phyloP scores from a whole-genome alignment of 495 filamentous ascomycete species.

The Aspergillus biplanus region DNA sequence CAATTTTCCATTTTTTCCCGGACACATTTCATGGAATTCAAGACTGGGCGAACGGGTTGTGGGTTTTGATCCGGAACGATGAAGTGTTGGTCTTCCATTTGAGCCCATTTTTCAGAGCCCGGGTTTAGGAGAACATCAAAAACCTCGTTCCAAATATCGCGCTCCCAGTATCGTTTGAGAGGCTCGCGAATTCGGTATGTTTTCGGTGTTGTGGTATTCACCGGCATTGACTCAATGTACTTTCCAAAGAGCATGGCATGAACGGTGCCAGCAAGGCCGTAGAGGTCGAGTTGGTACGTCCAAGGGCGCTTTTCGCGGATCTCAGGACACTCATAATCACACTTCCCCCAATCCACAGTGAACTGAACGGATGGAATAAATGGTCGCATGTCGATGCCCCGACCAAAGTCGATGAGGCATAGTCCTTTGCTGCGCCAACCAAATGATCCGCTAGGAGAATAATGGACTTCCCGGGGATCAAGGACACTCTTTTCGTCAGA shows the following conservation, averaged over 20 bases:
- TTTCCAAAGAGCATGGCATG: slow-evolving; percentile 89
- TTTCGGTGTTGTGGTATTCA: slow-evolving; percentile 47
- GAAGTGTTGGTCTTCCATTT: slow-evolving; percentile 62
- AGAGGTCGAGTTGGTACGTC: slow-evolving; percentile 96
- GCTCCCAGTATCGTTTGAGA: slow-evolving; percentile 94
- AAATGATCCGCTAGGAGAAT: slow-evolving; percentile 67
- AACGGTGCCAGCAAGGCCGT: slow-evolving; percentile 83
- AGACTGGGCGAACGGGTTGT: slow-evolving; percentile 60
- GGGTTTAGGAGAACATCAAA: slow-evolving; percentile 93
- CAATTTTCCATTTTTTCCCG: slow-evolving; percentile 84
- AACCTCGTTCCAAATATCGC: slow-evolving; percentile 79
- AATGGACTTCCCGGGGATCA: slow-evolving; percentile 53
- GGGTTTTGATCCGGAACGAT: slow-evolving; percentile 10
- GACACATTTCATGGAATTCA: slow-evolving; percentile 64
- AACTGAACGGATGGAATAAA: slow-evolving; percentile 82
- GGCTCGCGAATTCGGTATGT: slow-evolving; percentile 72
- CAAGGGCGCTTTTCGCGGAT: slow-evolving; percentile 90
- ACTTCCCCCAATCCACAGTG: slow-evolving; percentile 91
- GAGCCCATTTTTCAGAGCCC: slow-evolving; percentile 45
- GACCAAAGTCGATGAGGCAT: slow-evolving; percentile 90
- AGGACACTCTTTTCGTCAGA: slow-evolving; percentile 45
- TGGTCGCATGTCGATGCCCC: slow-evolving; percentile 88
- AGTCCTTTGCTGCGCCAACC: slow-evolving; percentile 85
- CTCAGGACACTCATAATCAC: slow-evolving; percentile 84
- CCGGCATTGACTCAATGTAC: slow-evolving; percentile 81